Percentiles rank a stretch among this genome's conserved stretches.
Conservation (phyloP, 108 stramenopile genomes). For the Fragilariopsis cylindrus region DNA sequence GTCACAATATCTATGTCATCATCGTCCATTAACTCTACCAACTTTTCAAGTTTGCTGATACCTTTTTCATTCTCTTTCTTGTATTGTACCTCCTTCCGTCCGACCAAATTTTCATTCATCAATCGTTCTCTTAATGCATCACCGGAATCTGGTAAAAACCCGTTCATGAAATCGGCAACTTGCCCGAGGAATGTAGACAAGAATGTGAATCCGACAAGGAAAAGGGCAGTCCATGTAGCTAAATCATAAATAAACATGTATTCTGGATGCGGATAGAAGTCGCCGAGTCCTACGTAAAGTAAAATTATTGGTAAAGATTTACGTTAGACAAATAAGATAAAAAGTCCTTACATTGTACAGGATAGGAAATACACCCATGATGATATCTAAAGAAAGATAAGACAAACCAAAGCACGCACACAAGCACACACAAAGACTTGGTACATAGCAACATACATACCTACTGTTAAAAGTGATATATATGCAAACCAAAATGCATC, state of each 20-base stretch:
- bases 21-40: conserved; percentile 14
- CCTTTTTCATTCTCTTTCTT: conserved; percentile 14
- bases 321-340: too few relatives aligned
- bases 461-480: conserved; percentile 20
- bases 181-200: conserved; percentile 42
- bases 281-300: conserved; percentile 33
- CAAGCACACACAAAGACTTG: too few relatives aligned
- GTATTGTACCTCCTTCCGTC: conserved; percentile 6
- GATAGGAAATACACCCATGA: too few relatives aligned
- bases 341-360: too few relatives aligned
- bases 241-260: conserved; percentile 42
- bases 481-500: conserved; percentile 51
- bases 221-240: conserved; percentile 22
- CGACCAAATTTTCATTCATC: conserved; percentile 7
- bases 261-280: conserved; percentile 53
- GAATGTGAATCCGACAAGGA: conserved; percentile 47
- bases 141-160: conserved; percentile 2
- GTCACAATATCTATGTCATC: neutral
- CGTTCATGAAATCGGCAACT: conserved; percentile 19
- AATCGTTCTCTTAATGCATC: conserved; percentile 1
- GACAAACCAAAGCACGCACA: conserved; percentile 35
- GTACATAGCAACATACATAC: conserved; percentile 8
- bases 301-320: too few relatives aligned
- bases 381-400: conserved; percentile 29
- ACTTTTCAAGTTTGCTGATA: conserved; percentile 2